Base-by-base conservation (phyloP, 108 stramenopile species). In the Hondaea fermentalgiana region DNA sequence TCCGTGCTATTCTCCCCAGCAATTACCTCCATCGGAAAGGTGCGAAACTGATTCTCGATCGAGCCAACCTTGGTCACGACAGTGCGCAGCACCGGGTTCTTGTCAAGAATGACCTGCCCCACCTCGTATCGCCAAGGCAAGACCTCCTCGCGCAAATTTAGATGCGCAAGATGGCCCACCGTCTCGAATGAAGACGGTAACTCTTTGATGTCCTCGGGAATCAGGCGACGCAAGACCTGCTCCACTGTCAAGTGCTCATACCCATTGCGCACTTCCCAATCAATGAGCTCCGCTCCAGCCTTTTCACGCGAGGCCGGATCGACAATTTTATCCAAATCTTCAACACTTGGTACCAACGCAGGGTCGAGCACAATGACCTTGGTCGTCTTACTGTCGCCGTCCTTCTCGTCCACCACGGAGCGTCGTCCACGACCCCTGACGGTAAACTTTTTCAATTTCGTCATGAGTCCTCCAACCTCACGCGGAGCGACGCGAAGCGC, bases 21-120 rank as follows among this genome's bases (percentile, higher is more conserved):
- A 28, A 99, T 87, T 14, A 99, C 95, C 93, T 98, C 97, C 96
- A 99, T 96, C 1, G 95, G 96, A 90, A 98, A 98, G 1, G 99
- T 99, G 14, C 99, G 94, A 91, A 93, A 99, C 88, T 95, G 93
- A 59, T 92, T 98, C 25, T 95, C 94, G 87, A 99, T 98, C 16
- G 94, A 93, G 44, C 96, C 98, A 47, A 96, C 71, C 91, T 99
- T 99, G 92, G 97, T 97, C 49, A 98, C 98, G 3, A 99, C 98
- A 28, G 96, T 96, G 60, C 93, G 91, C 45, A 98, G 94, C 45
- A 91, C 76, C 10, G 91, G 87, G 90, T 98, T 96, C 90, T 98
- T 98, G 88, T 98, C 98, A 17, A 98, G 90, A 59, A 99, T 92
- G 5, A 96, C 96, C 91, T 96, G 93, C 0, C 97, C 99, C 60